Base-by-base conservation (phyloP, 306 rosid genomes). In the Carpinus viminea region DNA sequence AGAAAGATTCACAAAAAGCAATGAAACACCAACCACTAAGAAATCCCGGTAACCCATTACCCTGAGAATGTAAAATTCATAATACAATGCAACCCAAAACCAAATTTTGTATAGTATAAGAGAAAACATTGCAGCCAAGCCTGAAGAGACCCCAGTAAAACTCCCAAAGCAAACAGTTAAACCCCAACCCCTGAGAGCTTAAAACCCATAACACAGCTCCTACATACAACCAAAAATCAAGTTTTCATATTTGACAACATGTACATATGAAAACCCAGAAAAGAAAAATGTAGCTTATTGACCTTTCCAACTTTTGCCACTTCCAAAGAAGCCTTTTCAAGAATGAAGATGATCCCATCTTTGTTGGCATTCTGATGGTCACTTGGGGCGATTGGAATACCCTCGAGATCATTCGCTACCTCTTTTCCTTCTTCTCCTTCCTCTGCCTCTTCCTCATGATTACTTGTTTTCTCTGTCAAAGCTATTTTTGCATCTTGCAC, bases 241-340 rank as follows among this genome's bases (percentile, higher is more conserved):
- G 24, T 10, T 21, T 59, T 4, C 65, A 12, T 9, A 1, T 59
- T 24, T 59, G 4, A 59, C 16, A 21, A 7, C 65, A 10, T 59
- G 24, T 48, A 48, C 2, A 7, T 12, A 12, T 13, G 4, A 48
- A 48, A 48, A 8, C 52, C 2, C 15, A 48, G 12, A 8, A 80
- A 57, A 34, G 7, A 6, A 11, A 26, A 59, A 24, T 12, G 7
- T 4, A 21, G 28, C 43, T 24, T 24, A 5, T 7, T 59, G 61
- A 94, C 98, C 96, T 92, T 94, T 78, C 98, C 98, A 46, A 92
- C 97, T 86, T 92, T 92, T 75, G 89, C 97, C 38, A 89, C 91
- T 84, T 94, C 94, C 80, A 91, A 68, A 74, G 88, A 90, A 89
- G 98, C 97, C 81, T 66, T 92, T 86, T 94, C 97, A 15, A 94